These are phyloP conservation scores for Cymbomonas tetramitiformis DNA, from an alignment of 139 green algal genomes.

Conservation along the genomic window DNA sequence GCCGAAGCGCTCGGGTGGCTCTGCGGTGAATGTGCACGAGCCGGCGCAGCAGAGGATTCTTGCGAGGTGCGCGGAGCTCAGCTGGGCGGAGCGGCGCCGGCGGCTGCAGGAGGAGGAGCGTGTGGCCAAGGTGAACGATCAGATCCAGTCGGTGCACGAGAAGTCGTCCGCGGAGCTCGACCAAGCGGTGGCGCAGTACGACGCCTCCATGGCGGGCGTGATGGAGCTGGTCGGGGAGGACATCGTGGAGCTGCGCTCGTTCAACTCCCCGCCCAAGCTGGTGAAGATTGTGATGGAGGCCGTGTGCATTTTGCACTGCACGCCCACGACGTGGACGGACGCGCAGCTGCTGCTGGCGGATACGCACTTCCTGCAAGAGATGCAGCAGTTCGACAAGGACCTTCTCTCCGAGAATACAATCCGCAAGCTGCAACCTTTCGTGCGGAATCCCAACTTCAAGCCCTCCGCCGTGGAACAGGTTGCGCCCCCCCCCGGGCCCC, in stretches of 20 bases:
- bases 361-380: background rate
- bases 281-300: constrained; percentile 1
- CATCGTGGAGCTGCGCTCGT: background rate
- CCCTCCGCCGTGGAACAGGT: too few species aligned
- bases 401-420: background rate
- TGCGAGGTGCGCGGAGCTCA: too few species aligned
- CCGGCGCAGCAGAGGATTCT: too few species aligned
- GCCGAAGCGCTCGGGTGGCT: too few species aligned
- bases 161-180: background rate
- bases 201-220: background rate
- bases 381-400: background rate
- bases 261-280: background rate
- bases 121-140: background rate
- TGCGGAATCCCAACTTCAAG: too few species aligned
- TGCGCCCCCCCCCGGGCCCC: too few species aligned
- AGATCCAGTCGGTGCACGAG: too few species aligned
- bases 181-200: background rate
- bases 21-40: too few species aligned
- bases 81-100: too few species aligned
- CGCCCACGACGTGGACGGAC: background rate
- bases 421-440: too few species aligned
- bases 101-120: background rate
- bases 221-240: background rate
- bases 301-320: background rate
- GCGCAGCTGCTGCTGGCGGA: background rate